These are phyloP conservation scores for Tuber umbilicatum DNA, from an alignment of 495 filamentous ascomycete genomes.

Conservation along the genomic window DNA sequence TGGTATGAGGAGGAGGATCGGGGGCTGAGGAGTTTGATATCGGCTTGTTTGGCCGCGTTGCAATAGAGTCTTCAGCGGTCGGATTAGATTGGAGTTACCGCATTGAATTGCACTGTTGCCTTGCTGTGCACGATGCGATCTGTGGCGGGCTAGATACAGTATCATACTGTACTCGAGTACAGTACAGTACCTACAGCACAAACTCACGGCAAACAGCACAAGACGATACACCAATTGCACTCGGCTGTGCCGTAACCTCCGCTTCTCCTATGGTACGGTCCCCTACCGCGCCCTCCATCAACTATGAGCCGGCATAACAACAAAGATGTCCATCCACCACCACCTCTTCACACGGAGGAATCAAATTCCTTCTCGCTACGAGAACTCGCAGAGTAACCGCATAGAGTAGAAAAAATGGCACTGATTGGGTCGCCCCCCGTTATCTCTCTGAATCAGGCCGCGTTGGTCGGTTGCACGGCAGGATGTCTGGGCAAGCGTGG, in stretches of 20 bases:
- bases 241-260: not conserved
- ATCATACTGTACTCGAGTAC: no score
- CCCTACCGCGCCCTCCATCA: not conserved
- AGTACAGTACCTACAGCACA: no score
- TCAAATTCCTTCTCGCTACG: not conserved
- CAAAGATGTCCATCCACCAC: not conserved
- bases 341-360: not conserved
- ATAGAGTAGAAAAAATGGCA: not conserved
- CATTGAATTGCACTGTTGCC: not conserved
- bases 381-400: not conserved
- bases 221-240: not conserved
- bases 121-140: no score
- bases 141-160: not conserved
- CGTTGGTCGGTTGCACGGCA: not conserved
- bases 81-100: not conserved
- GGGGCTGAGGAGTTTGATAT: not conserved
- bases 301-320: not conserved
- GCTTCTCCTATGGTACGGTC: not conserved
- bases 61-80: not conserved
- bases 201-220: not conserved
- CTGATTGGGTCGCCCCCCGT: constrained; percentile 2
- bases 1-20: not conserved
- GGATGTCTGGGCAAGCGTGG: not conserved
- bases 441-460: not conserved
- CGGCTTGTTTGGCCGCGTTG: not conserved